These are phyloP conservation scores for Chimonanthus praecox DNA, from an alignment of 164 flowering plant genomes.

Conservation along the genomic window DNA sequence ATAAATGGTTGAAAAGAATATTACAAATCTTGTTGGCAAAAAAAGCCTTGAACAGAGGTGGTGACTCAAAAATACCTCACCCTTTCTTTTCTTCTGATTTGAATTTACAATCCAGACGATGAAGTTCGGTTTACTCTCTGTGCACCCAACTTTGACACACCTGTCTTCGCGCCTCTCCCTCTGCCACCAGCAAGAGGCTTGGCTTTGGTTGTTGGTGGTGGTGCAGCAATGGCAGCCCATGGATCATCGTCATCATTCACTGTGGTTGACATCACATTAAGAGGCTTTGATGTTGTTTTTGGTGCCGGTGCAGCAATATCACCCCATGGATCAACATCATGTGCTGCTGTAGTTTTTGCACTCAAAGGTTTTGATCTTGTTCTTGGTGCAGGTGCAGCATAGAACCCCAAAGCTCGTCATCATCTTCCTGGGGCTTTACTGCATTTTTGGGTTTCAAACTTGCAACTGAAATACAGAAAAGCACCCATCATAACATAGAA, in stretches of 20 bases:
- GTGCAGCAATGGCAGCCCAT: slow-evolving; percentile 98
- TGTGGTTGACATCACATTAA: slow-evolving; percentile 36
- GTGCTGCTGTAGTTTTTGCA: slow-evolving; percentile 27
- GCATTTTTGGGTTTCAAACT: slow-evolving; percentile 39
- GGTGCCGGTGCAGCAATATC: slow-evolving; percentile 80
- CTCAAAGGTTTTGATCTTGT: slow-evolving; percentile 51
- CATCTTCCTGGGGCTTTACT: slow-evolving; percentile 28
- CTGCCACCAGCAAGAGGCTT: slow-evolving; percentile 69
- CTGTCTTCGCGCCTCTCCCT: slow-evolving; percentile 65
- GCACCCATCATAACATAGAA: background rate
- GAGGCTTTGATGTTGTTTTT: slow-evolving; percentile 42
- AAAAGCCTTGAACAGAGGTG: background rate
- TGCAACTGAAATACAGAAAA: slow-evolving; percentile 30
- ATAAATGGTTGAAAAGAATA: slow-evolving; percentile 16
- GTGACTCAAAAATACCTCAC: background rate
- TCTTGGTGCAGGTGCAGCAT: slow-evolving; percentile 80
- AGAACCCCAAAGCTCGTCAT: slow-evolving; percentile 32
- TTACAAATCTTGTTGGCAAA: slow-evolving; percentile 10
- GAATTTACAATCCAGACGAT: slow-evolving; percentile 47
- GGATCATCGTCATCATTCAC: slow-evolving; percentile 54
- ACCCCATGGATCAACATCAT: slow-evolving; percentile 24
- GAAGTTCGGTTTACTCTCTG: slow-evolving; percentile 79
- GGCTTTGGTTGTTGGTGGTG: slow-evolving; percentile 73
- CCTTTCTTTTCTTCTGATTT: background rate
- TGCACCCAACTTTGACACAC: slow-evolving; percentile 66